Evolutionary conservation across 2,329 filamentous ascomycete species (phyloP).

Genomic region (Sphaerulina vaccinii): DNA sequence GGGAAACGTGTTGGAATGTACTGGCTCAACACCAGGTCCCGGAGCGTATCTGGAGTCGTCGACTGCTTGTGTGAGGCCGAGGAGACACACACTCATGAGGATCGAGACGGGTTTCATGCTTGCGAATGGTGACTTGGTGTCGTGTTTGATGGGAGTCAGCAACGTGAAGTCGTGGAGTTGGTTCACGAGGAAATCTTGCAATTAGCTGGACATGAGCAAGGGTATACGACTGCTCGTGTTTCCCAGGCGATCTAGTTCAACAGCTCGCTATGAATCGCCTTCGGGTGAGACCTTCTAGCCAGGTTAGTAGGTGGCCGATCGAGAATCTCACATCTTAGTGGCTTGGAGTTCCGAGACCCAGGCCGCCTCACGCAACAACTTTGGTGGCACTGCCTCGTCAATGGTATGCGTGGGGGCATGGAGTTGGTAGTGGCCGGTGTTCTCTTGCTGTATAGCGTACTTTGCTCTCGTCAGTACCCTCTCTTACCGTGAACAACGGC

Average conservation of each 20-base stretch:
- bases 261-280: too few relatives aligned
- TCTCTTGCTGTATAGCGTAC: not conserved
- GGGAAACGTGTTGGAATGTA: too few relatives aligned
- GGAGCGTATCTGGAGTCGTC: conserved; percentile 13
- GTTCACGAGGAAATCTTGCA: not conserved
- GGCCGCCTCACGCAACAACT: too few relatives aligned
- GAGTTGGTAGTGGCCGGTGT: not conserved
- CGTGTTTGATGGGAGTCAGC: not conserved
- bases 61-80: conserved; percentile 10
- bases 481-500: conserved; percentile 6
- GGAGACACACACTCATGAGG: not conserved
- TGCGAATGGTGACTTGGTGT: not conserved
- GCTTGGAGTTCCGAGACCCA: too few relatives aligned
- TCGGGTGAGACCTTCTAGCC: not conserved
- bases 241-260: too few relatives aligned
- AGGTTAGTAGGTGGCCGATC: not conserved
- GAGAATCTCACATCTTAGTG: not conserved
- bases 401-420: too few relatives aligned
- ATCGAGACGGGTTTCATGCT: conserved; percentile 10
- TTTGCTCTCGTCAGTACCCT: conserved; percentile 7
- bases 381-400: too few relatives aligned
- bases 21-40: conserved; percentile 11
- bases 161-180: too few relatives aligned
- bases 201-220: not conserved
- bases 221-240: too few relatives aligned